Evolutionary conservation across 495 filamentous ascomycete genomes (phyloP).

Genomic region (Echria macrotheca): DNA sequence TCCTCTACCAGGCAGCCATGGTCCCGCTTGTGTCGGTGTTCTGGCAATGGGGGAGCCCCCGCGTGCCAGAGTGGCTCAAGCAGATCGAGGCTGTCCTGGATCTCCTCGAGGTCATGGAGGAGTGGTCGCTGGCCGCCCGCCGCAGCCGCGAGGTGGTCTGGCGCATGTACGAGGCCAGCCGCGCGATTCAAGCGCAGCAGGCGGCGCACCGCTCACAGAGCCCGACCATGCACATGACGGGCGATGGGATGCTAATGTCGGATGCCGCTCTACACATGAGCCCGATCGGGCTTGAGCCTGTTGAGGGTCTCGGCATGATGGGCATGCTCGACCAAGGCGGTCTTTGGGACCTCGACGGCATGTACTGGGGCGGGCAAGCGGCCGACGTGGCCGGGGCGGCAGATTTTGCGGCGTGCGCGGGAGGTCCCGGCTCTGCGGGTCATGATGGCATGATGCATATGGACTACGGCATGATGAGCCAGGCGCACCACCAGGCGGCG

Average conservation of each 20-base stretch:
- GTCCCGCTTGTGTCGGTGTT: constrained; percentile 70
- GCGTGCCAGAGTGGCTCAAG: constrained; percentile 52
- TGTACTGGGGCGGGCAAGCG: constrained; percentile 43
- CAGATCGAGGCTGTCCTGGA: constrained; percentile 66
- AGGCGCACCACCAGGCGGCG: constrained; percentile 12
- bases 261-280: constrained; percentile 40
- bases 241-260: constrained; percentile 31
- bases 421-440: constrained; percentile 2
- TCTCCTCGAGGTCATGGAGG: constrained; percentile 62
- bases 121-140: constrained; percentile 66
- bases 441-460: constrained; percentile 26
- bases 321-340: constrained; percentile 49
- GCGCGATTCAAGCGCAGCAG: constrained; percentile 34
- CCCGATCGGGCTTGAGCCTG: constrained; percentile 45
- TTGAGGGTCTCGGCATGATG: constrained; percentile 48
- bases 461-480: constrained; percentile 24
- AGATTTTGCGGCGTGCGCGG: constrained; percentile 22
- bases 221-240: constrained; percentile 34
- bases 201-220: constrained; percentile 25
- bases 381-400: constrained; percentile 20
- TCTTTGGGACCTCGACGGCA: constrained; percentile 53
- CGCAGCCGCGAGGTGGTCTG: constrained; percentile 63
- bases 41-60: constrained; percentile 53
- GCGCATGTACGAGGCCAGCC: constrained; percentile 61
- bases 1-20: constrained; percentile 74